Percentiles rank a stretch among this genome's conserved stretches.
phyloP scores from a whole-genome alignment of 139 green algal genomes.

The Picochlorum sp. region DNA sequence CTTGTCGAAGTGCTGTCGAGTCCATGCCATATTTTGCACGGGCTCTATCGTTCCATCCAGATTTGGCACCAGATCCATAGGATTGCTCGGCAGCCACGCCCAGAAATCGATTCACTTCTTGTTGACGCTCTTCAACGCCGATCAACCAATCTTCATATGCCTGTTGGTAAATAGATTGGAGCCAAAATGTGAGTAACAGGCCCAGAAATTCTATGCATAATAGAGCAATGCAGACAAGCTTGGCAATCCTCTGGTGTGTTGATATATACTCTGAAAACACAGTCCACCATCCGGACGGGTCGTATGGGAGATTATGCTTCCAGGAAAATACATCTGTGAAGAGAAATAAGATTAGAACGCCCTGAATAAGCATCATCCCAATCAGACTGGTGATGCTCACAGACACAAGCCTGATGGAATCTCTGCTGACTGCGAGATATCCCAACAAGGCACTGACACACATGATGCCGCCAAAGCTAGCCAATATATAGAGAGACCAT shows the following conservation, averaged over 20 bases:
- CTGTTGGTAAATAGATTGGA: conserved; percentile 12
- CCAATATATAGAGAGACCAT: conserved; percentile 8
- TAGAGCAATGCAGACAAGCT: conserved; percentile 3
- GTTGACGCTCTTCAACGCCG: neutral
- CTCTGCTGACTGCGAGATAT: neutral
- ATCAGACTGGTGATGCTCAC: neutral
- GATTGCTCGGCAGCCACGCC: conserved; percentile 2
- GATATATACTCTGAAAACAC: neutral
- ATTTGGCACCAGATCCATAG: neutral
- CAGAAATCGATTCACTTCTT: neutral
- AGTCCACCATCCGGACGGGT: conserved; percentile 5
- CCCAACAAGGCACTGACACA: neutral
- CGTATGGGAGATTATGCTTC: neutral
- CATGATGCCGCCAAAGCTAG: neutral
- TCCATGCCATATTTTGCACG: conserved; percentile 5
- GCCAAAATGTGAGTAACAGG: conserved; percentile 8
- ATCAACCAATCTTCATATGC: conserved; percentile 16
- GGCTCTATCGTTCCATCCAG: conserved; percentile 1
- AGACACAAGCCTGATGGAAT: neutral
- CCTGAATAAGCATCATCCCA: conserved; percentile 1
- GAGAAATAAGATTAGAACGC: neutral
- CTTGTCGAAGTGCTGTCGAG: neutral
- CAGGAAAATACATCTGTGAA: conserved; percentile 5
- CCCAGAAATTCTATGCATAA: conserved; percentile 1
- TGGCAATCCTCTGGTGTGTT: neutral